phyloP scores from a whole-genome alignment of 2,329 filamentous ascomycete species.

The Fusarium sp. region DNA sequence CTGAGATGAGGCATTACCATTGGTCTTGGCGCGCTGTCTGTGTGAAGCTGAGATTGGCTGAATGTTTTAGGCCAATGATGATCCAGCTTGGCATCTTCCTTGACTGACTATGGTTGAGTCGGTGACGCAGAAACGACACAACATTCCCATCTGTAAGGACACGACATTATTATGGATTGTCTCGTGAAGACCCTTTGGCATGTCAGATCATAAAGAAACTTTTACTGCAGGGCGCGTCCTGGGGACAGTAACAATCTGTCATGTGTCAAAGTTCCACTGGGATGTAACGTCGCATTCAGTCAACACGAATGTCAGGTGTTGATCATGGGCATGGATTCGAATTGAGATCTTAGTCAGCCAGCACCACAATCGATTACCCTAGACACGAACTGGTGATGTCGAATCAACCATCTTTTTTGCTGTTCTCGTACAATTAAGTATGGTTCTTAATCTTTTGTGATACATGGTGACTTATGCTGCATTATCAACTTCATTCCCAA shows the following conservation, averaged over 20 bases:
- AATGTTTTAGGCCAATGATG: slow-evolving; percentile 1
- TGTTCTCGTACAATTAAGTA: background rate
- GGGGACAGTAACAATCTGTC: slow-evolving; percentile 21
- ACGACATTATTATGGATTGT: slow-evolving; percentile 3
- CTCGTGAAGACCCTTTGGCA: background rate
- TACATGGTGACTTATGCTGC: background rate
- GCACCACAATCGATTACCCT: slow-evolving; percentile 20
- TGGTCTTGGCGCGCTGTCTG: background rate
- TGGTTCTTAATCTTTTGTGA: background rate
- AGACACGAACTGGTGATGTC: background rate
- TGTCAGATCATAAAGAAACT: slow-evolving; percentile 20
- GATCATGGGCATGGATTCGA: slow-evolving; percentile 4
- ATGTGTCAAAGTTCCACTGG: slow-evolving; percentile 32
- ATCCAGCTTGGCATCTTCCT: slow-evolving; percentile 6
- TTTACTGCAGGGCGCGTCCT: slow-evolving; percentile 4
- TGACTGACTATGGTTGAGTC: slow-evolving; percentile 4
- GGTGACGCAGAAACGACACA: slow-evolving; percentile 11
- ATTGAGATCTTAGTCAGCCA: slow-evolving; percentile 12
- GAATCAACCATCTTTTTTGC: background rate
- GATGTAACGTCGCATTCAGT: slow-evolving; percentile 38
- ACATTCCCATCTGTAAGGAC: background rate
- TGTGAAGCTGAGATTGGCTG: slow-evolving; percentile 3
- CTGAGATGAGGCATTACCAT: slow-evolving; percentile 32
- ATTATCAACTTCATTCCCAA: too few relatives aligned
- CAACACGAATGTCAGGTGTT: slow-evolving; percentile 27